Evolutionary conservation across 306 rosid species (phyloP).

Genomic region (Cucumis sativus): Cucumber_9930_V3 NC_026659.2:31041001-31041500

Average conservation of each 20-base stretch:
- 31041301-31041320: neutral
- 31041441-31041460: neutral
- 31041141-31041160: neutral
- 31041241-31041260: neutral
- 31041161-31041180: neutral
- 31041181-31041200: neutral
- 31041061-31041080: too few species aligned
- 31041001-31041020: too few species aligned
- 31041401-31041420: neutral
- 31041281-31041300: neutral
- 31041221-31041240: neutral
- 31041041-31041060: too few species aligned
- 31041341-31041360: neutral
- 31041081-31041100: too few species aligned
- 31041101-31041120: neutral
- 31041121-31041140: neutral
- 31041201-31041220: neutral
- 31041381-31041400: too few species aligned
- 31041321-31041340: neutral
- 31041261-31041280: neutral
- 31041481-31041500: neutral
- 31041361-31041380: neutral
- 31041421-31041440: neutral
- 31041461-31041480: conserved; percentile 8
- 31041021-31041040: too few species aligned